Base-by-base conservation (phyloP, 2,329 filamentous ascomycete genomes). In the Chrysoporthe austroafricana region DNA sequence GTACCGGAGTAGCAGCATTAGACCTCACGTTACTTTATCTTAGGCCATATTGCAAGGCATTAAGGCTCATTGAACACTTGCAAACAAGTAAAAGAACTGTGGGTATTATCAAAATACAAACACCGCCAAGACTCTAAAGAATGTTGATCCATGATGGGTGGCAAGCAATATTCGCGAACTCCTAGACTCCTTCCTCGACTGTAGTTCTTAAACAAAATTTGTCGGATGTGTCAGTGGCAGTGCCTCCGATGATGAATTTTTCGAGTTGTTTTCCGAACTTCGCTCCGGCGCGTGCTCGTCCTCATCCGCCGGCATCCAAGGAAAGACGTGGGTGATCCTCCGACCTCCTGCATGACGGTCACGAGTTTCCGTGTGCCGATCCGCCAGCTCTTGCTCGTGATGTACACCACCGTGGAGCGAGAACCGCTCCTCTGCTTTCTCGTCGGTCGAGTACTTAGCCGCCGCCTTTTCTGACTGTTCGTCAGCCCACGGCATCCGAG, bases 281-380 rank as follows among this genome's bases (percentile, higher is more conserved):
- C 16, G 59, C 43, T 16, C 4, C 16, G 21, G 13, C 21, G 9
- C 21, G 16, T 11, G 59, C 26, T 46, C 26, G 2, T 46, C 58
- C 1, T 60, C 39, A 4, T 44, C 57, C 2, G 57, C 57, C 39
- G 57, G 57, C 59, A 61, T 61, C 59, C 59, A 48, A 11, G 59
- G 59, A 36, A 61, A 61, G 1, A 46, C 59, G 21, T 48, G 59
- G 18, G 59, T 61, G 1, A 61, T 46, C 21, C 59, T 61, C 3
- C 59, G 59, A 9, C 59, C 59, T 7, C n/a, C 34, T 6, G 43
- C 42, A 32, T 32, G 42, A 9, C 26, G 42, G 21, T 61, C n/a
- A 18, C n/a, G 42, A 5, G 7, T 32, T 16, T 61, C 42, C 5
- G 26, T n/a, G 26, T 61, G 42, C 21, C 32, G 42, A 16, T 46